Evolutionary conservation across 495 filamentous ascomycete species (phyloP), one percentile per base, ranked within the genome.

Genomic region (Corynascus novoguineensis): DNA sequence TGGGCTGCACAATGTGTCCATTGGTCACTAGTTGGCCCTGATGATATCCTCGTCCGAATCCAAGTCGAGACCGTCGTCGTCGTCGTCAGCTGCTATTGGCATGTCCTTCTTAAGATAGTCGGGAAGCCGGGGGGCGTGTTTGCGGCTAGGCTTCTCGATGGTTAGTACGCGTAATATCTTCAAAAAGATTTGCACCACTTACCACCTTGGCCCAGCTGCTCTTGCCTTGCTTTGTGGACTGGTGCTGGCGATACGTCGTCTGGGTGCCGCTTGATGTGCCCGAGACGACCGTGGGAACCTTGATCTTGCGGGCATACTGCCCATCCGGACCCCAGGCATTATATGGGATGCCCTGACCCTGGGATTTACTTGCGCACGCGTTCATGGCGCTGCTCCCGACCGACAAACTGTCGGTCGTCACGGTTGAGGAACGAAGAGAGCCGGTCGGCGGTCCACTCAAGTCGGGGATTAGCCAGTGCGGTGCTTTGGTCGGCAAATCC

Each of bases 321-420:
- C 58, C 58, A 11, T 61, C 28, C 1, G 62, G 58, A 14, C 61
- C 58, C 50, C 46, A 64, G 25, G 58, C 55, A 19, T 58, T 64
- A 55, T 53, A 61, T 0, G 47, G 10, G 9, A 59, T 41, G 40
- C 3, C n/a, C 8, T 25, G 14, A 5, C 14, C 7, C n/a, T 3
- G 17, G 11, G 25, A 1, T 3, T 29, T 1, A 41, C n/a, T 17
- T 2, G 5, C 1, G 25, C 47, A 35, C 7, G 12, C 24, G 1
- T 32, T 19, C 22, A 15, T 22, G 28, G 12, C 29, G 19, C 27
- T 19, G 21, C 37, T n/a, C 25, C 4, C 42, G 5, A 21, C 24
- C 3, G 53, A 55, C 12, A 17, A 44, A 11, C n/a, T 37, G 28
- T 21, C 37, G 45, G 12, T 22, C 0, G 53, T 27, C 5, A 9